Conservation (phyloP, 2,329 filamentous ascomycete species). For the Fusarium denticulatum region DNA sequence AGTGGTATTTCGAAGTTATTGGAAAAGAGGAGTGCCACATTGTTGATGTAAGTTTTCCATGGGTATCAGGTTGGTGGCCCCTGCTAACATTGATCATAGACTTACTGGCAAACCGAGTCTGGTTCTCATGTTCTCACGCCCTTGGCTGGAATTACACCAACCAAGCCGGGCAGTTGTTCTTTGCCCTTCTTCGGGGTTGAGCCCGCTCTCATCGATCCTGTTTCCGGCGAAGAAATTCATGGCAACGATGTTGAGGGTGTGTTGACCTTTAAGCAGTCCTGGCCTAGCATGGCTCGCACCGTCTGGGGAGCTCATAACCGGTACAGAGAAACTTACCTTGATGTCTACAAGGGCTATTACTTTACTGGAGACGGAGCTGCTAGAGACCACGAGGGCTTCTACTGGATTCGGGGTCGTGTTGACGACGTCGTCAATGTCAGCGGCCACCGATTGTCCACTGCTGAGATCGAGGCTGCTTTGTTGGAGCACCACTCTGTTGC, state of each 20-base stretch:
- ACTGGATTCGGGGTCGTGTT: slow-evolving; percentile 98
- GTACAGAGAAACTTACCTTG: slow-evolving; percentile 98
- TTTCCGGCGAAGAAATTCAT: slow-evolving; percentile 90
- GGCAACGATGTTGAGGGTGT: slow-evolving; percentile 99
- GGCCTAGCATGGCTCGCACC: slow-evolving; percentile 98
- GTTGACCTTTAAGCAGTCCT: slow-evolving; percentile 94
- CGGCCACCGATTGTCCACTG: slow-evolving; percentile 94
- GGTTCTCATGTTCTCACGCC: slow-evolving; percentile 96
- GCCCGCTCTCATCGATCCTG: slow-evolving; percentile 95
- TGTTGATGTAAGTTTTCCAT: slow-evolving; percentile 78
- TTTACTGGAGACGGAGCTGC: slow-evolving; percentile 95
- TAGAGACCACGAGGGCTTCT: slow-evolving; percentile 97
- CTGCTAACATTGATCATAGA: slow-evolving; percentile 63
- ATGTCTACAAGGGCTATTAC: slow-evolving; percentile 98
- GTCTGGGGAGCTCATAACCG: slow-evolving; percentile 98
- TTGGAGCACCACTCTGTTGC: slow-evolving; percentile 91
- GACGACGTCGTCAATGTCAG: slow-evolving; percentile 99
- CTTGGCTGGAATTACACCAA: slow-evolving; percentile 90
- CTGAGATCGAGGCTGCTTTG: slow-evolving; percentile 96
- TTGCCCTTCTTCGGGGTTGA: slow-evolving; percentile 99
- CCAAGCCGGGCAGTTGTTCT: slow-evolving; percentile 95
- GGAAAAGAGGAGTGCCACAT: slow-evolving; percentile 94
- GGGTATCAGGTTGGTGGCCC: not conserved
- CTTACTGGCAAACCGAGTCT: slow-evolving; percentile 99
- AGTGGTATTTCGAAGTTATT: slow-evolving; percentile 97